Base-by-base conservation (phyloP, 176 grass and related monocot genomes). In the Zea luxurians region DNA sequence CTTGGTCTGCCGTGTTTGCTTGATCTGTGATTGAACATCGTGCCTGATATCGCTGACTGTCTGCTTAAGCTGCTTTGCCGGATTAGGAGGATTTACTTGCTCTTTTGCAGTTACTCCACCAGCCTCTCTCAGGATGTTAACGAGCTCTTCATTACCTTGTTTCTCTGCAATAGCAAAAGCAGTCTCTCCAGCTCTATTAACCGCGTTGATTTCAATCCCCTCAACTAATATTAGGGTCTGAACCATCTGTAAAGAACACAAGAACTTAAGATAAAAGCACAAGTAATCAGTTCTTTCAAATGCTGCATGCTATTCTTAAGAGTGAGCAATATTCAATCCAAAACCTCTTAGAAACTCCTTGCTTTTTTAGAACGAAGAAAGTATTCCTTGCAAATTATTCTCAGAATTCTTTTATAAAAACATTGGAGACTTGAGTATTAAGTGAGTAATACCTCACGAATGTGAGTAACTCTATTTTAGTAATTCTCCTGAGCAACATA, bases 41-140 rank as follows among this genome's bases (percentile, higher is more conserved):
- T 97, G 94, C 68, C 80, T 97, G 68, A 97, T 97, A 63, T 97
- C 94, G 0, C 94, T 97, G 13, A 97, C 94, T 37, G 94, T 97
- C 79, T 97, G 80, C 78, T 97, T 97, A 55, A 97, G 89, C n/a
- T 97, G 94, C 65, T 94, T 97, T 79, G 85, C 82, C 60, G 94
- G 68, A 74, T 86, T 92, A 10, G 91, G 82, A 66, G 91, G 91
- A 78, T 91, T 93, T 66, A 71, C 47, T 92, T 84, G 81, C 83
- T 90, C 89, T 68, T 89, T 91, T 74, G 86, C 86, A 64, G 66
- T 87, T 60, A 86, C 82, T 11, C 84, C 91, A 49, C 91, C 91
- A 64, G 64, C 65, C 12, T 85, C 94, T 58, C 82, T 86, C 71
- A 97, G 85, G 15, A 97, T 59, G 12, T 82, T 78, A 41, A 78